Percentiles rank a stretch among this genome's conserved stretches.
These are phyloP conservation scores for Daldinia sp. DNA, from an alignment of 2,329 filamentous ascomycete genomes.

Conservation along the genomic window DNA sequence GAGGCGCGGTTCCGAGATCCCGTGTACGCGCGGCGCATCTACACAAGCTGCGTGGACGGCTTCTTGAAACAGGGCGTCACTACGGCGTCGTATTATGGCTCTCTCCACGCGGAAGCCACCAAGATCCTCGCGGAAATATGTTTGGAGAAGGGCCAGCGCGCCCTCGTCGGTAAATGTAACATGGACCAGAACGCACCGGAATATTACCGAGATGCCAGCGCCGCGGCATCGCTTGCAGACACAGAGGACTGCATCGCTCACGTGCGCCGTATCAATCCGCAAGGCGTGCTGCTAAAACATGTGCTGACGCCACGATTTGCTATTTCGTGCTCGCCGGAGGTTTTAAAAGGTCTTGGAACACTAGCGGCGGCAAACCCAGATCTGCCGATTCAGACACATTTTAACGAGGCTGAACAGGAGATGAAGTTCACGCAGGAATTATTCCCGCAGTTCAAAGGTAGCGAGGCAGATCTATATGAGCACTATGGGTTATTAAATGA, in stretches of 20 bases:
- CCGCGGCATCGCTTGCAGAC: conserved; percentile 57
- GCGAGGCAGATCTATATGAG: conserved; percentile 68
- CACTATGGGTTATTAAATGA: conserved; percentile 61
- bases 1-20: conserved; percentile 67
- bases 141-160: conserved; percentile 62
- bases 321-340: conserved; percentile 63
- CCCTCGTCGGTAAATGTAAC: conserved; percentile 69
- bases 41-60: conserved; percentile 61
- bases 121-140: conserved; percentile 64
- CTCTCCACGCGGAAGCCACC: conserved; percentile 64
- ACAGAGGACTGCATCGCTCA: conserved; percentile 60
- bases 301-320: conserved; percentile 68
- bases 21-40: conserved; percentile 60
- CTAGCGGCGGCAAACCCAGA: conserved; percentile 58
- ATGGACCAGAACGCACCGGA: conserved; percentile 66
- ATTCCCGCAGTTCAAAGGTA: conserved; percentile 61
- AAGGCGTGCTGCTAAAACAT: conserved; percentile 54
- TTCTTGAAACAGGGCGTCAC: conserved; percentile 70
- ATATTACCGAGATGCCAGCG: conserved; percentile 59
- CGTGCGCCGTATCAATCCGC: conserved; percentile 56
- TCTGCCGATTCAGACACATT: conserved; percentile 71
- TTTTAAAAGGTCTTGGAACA: conserved; percentile 63
- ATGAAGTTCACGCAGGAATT: conserved; percentile 62
- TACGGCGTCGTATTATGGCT: conserved; percentile 68
- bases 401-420: conserved; percentile 71